These are phyloP conservation scores for Cryomyces minteri DNA, from an alignment of 495 filamentous ascomycete species.

Conservation along the genomic window DNA sequence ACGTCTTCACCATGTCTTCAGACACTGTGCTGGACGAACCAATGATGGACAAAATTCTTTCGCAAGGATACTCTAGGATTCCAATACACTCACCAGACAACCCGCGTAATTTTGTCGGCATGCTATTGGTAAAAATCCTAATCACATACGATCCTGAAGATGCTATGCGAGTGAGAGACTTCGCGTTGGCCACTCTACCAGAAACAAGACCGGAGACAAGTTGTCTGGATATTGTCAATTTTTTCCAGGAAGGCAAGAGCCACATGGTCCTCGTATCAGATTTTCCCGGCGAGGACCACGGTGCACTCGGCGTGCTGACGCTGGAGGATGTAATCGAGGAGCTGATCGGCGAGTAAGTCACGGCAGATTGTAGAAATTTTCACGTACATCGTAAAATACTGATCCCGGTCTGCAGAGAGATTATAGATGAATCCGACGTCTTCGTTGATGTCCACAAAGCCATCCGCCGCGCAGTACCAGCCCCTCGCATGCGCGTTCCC, in stretches of 20 bases:
- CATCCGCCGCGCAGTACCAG: slow-evolving; percentile 59
- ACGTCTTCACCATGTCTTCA: slow-evolving; percentile 87
- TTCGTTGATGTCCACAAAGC: slow-evolving; percentile 96
- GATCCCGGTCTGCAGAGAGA: slow-evolving; percentile 18
- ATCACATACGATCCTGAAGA: slow-evolving; percentile 98
- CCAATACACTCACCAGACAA: slow-evolving; percentile 83
- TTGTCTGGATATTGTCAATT: slow-evolving; percentile 96
- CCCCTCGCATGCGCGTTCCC: slow-evolving; percentile 39
- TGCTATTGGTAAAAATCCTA: slow-evolving; percentile 94
- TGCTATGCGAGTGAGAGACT: slow-evolving; percentile 62
- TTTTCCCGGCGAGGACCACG: slow-evolving; percentile 69
- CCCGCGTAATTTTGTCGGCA: slow-evolving; percentile 74
- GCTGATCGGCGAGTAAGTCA: slow-evolving; percentile 81
- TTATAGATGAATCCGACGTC: slow-evolving; percentile 80
- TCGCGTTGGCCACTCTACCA: slow-evolving; percentile 80
- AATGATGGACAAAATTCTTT: slow-evolving; percentile 84
- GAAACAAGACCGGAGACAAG: slow-evolving; percentile 90
- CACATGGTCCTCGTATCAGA: slow-evolving; percentile 97
- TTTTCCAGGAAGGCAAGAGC: slow-evolving; percentile 97
- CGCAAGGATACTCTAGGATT: slow-evolving; percentile 86
- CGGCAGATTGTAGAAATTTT: background rate
- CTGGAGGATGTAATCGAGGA: slow-evolving; percentile 98
- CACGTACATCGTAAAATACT: background rate
- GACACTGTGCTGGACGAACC: slow-evolving; percentile 80
- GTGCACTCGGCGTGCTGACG: slow-evolving; percentile 83